Base-by-base conservation (phyloP, 495 filamentous ascomycete species). In the Lasiosphaeria ovina region DNA sequence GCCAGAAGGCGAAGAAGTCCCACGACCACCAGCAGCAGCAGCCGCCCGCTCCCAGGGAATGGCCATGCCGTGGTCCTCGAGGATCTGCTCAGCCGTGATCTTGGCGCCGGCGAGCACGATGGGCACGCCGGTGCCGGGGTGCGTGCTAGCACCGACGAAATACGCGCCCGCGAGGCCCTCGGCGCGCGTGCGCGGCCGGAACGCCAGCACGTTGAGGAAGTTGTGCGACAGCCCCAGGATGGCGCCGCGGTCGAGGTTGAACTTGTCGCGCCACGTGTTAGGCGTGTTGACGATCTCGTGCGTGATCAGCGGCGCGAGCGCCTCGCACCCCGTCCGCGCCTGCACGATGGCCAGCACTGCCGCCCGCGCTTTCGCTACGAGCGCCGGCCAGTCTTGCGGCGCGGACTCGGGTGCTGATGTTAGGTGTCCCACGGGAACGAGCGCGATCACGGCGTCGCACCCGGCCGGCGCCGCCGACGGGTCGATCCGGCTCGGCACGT, bases 121-220 rank as follows among this genome's bases (percentile, higher is more conserved):
- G 33, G 87, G 87, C 51, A 90, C 87, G 0, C 87, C 87, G 0
- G 87, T 89, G 2, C 87, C 87, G 0, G 87, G 87, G 77, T 90
- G 87, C 51, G 87, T 88, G 62, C 79, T 84, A 1, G 87, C 87
- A 14, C 87, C 87, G 1, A 89, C 87, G 69, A 90, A 89, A 62
- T 86, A 87, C 50, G 81, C 65, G 7, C 76, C 70, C 10, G 73
- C 57, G 32, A 88, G 76, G 5, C 60, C 70, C 6, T 72, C 57
- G 44, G 85, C 83, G 59, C 75, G 75, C 5, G 83, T 88, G 51
- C 74, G 72, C 0, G 87, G 87, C 3, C 87, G 72, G 73, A 89
- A 90, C 24, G 74, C 72, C 3, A 89, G 68, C 31, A 90, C 87
- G 66, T 90, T 90, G 68, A 88, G 86, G 74, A 90, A 90, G 34